phyloP scores from a whole-genome alignment of 1,284 basidiomycete species.

The Pulveroboletus sp. region DNA sequence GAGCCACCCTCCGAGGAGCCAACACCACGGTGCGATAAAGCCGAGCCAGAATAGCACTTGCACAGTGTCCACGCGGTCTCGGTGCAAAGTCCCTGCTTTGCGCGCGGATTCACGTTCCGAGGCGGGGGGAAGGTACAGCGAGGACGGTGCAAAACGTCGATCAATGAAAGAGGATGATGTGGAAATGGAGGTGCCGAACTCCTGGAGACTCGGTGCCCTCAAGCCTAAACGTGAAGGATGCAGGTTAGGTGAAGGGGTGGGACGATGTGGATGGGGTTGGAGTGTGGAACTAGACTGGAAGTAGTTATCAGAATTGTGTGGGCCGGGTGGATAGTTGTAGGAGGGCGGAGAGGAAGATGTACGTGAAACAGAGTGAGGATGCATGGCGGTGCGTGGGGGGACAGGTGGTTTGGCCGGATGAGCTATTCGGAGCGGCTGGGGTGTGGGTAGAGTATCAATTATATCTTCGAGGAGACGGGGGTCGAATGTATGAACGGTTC shows the following conservation, averaged over 20 bases:
- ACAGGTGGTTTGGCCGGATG: conserved; percentile 21
- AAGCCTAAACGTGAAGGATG: conserved; percentile 15
- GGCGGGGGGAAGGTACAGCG: conserved; percentile 22
- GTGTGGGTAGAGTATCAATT: conserved; percentile 2
- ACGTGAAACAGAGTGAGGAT: conserved; percentile 19
- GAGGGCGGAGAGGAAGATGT: conserved; percentile 28
- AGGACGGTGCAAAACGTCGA: conserved; percentile 31
- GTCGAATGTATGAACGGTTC: conserved; percentile 22
- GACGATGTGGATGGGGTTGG: conserved; percentile 11
- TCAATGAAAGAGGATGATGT: conserved; percentile 35
- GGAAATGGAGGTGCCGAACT: conserved; percentile 21
- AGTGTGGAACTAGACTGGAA: neutral
- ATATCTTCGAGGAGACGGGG: conserved; percentile 15
- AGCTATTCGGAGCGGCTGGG: neutral
- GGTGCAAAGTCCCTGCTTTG: conserved; percentile 22
- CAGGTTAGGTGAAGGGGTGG: neutral
- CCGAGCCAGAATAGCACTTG: conserved; percentile 68
- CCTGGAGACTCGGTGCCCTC: conserved; percentile 30
- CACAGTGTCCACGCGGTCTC: conserved; percentile 39
- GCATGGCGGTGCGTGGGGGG: conserved; percentile 17
- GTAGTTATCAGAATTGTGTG: conserved; percentile 18
- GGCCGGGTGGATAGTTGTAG: conserved; percentile 19
- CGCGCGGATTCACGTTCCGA: conserved; percentile 23
- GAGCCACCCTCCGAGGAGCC: conserved; percentile 73
- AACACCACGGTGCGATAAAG: conserved; percentile 60